A percentile compares a stretch with the other conserved stretches of the same genome.
Evolutionary conservation across 2,329 filamentous ascomycete species (phyloP).

Genomic region (Epichloe gansuensis): DNA sequence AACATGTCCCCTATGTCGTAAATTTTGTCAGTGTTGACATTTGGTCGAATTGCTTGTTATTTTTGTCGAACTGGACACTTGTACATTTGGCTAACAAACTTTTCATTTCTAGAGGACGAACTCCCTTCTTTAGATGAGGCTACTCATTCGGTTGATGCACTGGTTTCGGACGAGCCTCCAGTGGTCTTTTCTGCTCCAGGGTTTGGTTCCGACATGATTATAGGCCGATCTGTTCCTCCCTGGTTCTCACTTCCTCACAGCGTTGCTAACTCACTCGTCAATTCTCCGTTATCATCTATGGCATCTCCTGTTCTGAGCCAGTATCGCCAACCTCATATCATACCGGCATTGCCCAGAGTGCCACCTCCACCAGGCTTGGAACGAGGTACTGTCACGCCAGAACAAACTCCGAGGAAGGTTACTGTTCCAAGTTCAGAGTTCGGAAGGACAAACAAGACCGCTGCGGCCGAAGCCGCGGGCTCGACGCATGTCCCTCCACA

Average conservation of each 20-base stretch:
- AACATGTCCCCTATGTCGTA: conserved; percentile 4
- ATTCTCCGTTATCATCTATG: conserved; percentile 8
- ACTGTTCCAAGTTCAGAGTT: conserved; percentile 18
- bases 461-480: conserved; percentile 33
- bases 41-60: conserved; percentile 16
- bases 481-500: conserved; percentile 33
- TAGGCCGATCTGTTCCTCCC: conserved; percentile 18
- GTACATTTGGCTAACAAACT: conserved; percentile 27
- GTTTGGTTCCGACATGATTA: conserved; percentile 3
- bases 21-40: conserved; percentile 6
- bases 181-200: conserved; percentile 7
- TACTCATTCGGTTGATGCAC: conserved; percentile 51
- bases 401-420: conserved; percentile 20
- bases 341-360: conserved; percentile 16
- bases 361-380: conserved; percentile 13
- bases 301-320: conserved; percentile 11
- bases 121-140: conserved; percentile 49
- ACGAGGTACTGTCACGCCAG: conserved; percentile 19
- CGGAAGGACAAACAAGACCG: conserved; percentile 32
- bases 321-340: conserved; percentile 12
- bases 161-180: conserved; percentile 48
- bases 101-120: conserved; percentile 44
- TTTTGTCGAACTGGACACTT: conserved; percentile 15
- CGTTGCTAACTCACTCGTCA: conserved; percentile 1
- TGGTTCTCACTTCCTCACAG: conserved; percentile 15